Percentiles rank a stretch among this genome's conserved stretches.
phyloP scores from a whole-genome alignment of 257 asterid species.

The Apocynum venetum region DNA sequence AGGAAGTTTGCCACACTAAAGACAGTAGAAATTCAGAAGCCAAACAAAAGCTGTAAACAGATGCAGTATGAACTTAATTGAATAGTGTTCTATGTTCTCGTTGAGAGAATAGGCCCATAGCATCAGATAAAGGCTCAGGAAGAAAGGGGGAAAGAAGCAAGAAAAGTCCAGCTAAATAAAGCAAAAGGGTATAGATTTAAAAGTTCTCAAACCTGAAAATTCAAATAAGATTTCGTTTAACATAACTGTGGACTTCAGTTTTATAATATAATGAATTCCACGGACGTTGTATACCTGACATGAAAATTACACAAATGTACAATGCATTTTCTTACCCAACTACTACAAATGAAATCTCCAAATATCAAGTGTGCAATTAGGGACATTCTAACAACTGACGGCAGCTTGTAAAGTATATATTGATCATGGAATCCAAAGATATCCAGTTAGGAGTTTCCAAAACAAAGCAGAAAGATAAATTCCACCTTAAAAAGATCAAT shows the following conservation, averaged over 20 bases:
- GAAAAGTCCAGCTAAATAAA: not conserved
- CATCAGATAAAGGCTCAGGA: not conserved
- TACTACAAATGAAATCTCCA: not conserved
- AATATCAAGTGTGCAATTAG: not conserved
- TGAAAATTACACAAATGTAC: not conserved
- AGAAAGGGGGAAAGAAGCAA: not conserved
- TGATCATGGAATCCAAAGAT: not conserved
- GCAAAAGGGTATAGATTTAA: not conserved
- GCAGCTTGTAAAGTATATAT: not conserved
- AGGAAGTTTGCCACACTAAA: too few relatives aligned
- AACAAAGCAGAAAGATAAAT: not conserved
- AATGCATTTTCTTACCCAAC: not conserved
- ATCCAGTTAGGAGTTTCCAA: not conserved
- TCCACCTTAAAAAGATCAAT: conserved; percentile 93
- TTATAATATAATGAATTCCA: not conserved
- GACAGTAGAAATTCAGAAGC: not conserved
- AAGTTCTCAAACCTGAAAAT: not conserved
- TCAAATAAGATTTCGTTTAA: not conserved
- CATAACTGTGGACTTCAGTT: not conserved
- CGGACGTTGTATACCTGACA: not conserved
- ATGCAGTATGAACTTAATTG: not conserved
- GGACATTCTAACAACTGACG: not conserved
- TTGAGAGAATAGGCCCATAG: not conserved
- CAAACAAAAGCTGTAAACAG: not conserved
- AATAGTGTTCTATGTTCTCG: too few relatives aligned